Evolutionary conservation across 805 yeast species (phyloP).

Genomic region (Kodamaea hsintzibuensis): DNA sequence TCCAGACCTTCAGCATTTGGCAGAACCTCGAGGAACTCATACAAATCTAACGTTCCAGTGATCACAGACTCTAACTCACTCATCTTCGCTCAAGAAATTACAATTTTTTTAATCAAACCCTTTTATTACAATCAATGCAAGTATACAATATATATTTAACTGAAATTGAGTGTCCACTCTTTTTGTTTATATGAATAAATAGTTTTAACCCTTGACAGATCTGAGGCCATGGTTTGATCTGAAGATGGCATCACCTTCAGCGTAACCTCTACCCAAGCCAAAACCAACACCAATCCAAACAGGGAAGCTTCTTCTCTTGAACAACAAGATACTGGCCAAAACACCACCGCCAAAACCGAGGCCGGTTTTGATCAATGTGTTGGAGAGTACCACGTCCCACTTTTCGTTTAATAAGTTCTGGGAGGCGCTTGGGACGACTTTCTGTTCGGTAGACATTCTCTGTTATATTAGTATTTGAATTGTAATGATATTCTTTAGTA

Average conservation of each 20-base stretch:
- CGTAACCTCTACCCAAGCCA: conserved; percentile 96
- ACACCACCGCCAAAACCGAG: conserved; percentile 97
- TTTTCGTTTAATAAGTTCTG: conserved; percentile 64
- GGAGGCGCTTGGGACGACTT: conserved; percentile 42
- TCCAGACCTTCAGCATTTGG: conserved; percentile 22
- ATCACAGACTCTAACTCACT: neutral
- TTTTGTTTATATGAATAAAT: conserved; percentile 6
- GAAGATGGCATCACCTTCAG: conserved; percentile 98
- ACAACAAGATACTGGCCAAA: conserved; percentile 82
- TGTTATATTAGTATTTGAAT: conserved; percentile 13
- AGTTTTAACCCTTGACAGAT: conserved; percentile 60
- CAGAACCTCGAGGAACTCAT: conserved; percentile 24
- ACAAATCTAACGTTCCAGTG: conserved; percentile 16
- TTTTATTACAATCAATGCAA: conserved; percentile 4
- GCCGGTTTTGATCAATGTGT: conserved; percentile 91
- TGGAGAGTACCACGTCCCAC: conserved; percentile 97
- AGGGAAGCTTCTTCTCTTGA: conserved; percentile 95
- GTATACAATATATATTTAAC: neutral
- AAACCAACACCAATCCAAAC: conserved; percentile 98
- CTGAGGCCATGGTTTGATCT: conserved; percentile 78
- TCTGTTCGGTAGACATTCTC: conserved; percentile 35
- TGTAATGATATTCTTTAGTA: too few relatives aligned
- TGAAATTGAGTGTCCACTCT: conserved; percentile 1
- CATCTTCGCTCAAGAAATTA: neutral
- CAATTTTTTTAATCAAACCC: conserved; percentile 1